Conservation (phyloP, 225 moss, liverwort and hornwort species). For the Sphagnum contortum region DNA sequence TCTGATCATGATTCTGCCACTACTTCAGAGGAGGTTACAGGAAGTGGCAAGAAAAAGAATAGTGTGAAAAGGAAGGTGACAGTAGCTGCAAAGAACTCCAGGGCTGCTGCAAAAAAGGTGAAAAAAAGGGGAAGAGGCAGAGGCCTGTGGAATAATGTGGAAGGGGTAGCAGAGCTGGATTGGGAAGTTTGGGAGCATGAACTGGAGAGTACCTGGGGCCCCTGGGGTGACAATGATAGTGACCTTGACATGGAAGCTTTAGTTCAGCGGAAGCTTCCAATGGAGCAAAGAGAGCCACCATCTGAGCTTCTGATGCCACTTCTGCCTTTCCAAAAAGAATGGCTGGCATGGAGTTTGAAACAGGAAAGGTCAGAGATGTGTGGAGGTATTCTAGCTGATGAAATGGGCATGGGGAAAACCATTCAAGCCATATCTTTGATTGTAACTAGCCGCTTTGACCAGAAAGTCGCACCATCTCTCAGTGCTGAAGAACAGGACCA, state of each 20-base stretch:
- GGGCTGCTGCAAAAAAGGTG: not conserved
- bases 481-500: not conserved
- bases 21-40: not conserved
- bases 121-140: constrained; percentile 4
- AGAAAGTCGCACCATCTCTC: not conserved
- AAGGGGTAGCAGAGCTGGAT: constrained; percentile 4
- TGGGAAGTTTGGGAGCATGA: constrained; percentile 11
- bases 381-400: constrained; percentile 62
- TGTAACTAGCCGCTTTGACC: constrained; percentile 25
- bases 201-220: constrained; percentile 9
- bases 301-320: constrained; percentile 42
- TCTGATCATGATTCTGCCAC: not conserved
- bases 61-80: constrained; percentile 2
- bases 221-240: constrained; percentile 18
- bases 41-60: not conserved
- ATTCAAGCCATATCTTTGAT: constrained; percentile 62
- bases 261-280: constrained; percentile 9
- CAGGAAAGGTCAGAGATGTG: constrained; percentile 32
- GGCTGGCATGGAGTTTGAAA: constrained; percentile 55
- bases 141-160: not conserved
- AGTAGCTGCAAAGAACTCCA: not conserved
- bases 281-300: constrained; percentile 32
- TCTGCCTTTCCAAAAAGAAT: constrained; percentile 58
- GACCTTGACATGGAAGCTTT: constrained; percentile 22
- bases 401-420: constrained; percentile 74